phyloP scores from a whole-genome alignment of 2,329 filamentous ascomycete species.

The Talaromyces sp. region DNA sequence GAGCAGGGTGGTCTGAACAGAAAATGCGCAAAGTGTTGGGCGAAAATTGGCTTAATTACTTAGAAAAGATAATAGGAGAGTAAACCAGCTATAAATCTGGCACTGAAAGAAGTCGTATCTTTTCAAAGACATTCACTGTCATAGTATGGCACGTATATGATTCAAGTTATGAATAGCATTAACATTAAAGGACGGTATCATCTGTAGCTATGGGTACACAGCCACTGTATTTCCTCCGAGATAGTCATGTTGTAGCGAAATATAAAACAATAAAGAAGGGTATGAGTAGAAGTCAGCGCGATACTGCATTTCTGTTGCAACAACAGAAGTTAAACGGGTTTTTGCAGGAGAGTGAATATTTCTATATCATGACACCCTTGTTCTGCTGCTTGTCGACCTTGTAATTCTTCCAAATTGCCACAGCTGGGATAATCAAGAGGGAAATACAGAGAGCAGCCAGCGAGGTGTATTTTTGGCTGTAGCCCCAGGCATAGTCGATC shows the following conservation, averaged over 20 bases:
- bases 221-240: not conserved
- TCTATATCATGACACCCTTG: conserved; percentile 28
- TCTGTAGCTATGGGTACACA: not conserved
- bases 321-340: not conserved
- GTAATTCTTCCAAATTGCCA: conserved; percentile 36
- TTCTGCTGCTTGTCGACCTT: conserved; percentile 35
- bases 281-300: not conserved
- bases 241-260: not conserved
- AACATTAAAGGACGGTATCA: not conserved
- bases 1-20: conserved; percentile 32
- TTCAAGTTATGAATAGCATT: not conserved
- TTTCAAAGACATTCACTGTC: not conserved
- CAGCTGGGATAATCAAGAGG: conserved; percentile 27
- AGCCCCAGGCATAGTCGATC: conserved; percentile 34
- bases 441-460: conserved; percentile 32
- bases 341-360: not conserved
- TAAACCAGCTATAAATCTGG: not conserved
- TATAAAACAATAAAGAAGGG: not conserved
- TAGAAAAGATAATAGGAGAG: conserved; percentile 27
- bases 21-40: conserved; percentile 37
- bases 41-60: conserved; percentile 36
- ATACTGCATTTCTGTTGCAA: not conserved
- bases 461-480: conserved; percentile 30
- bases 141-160: not conserved
- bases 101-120: not conserved